These are phyloP conservation scores for Cercospora sp. DNA, from an alignment of 2,329 filamentous ascomycete species.

Conservation along the genomic window DNA sequence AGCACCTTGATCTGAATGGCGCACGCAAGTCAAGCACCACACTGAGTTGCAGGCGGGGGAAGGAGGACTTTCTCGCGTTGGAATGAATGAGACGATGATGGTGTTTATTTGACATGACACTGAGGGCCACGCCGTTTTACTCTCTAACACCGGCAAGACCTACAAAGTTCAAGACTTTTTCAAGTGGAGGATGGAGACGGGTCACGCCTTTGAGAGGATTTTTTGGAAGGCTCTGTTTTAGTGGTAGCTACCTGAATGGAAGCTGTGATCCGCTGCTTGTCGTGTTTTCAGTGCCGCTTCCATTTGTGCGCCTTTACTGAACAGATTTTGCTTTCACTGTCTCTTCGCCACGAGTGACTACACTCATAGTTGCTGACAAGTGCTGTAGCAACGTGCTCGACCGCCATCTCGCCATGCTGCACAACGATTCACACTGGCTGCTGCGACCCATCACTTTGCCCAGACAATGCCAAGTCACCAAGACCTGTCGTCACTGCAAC, in stretches of 20 bases:
- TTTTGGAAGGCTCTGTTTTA: slow-evolving; percentile 20
- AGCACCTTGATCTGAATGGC: slow-evolving; percentile 28
- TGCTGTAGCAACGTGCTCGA: too few relatives aligned
- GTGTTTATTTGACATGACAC: slow-evolving; percentile 15
- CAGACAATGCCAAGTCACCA: background rate
- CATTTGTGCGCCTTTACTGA: background rate
- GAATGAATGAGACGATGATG: slow-evolving; percentile 23
- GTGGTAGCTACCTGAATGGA: slow-evolving; percentile 26
- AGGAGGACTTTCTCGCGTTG: slow-evolving; percentile 24
- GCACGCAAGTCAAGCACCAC: slow-evolving; percentile 12
- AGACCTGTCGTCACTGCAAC: background rate
- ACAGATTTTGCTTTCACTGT: too few relatives aligned
- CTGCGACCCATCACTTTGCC: background rate
- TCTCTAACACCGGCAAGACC: slow-evolving; percentile 36
- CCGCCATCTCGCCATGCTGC: too few relatives aligned
- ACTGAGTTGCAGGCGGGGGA: slow-evolving; percentile 26
- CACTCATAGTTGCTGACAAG: too few relatives aligned
- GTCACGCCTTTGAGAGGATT: slow-evolving; percentile 32
- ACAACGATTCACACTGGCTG: too few relatives aligned
- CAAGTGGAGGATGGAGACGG: slow-evolving; percentile 11
- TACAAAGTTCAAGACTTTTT: slow-evolving; percentile 6
- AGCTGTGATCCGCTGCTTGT: slow-evolving; percentile 23
- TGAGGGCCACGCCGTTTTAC: slow-evolving; percentile 17
- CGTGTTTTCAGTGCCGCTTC: background rate
- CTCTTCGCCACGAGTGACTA: too few relatives aligned